A percentile compares a stretch with the other conserved stretches of the same genome.
These are phyloP conservation scores for Phytophthora fragariaefolia DNA, from an alignment of 352 stramenopile species.

Conservation along the genomic window DNA sequence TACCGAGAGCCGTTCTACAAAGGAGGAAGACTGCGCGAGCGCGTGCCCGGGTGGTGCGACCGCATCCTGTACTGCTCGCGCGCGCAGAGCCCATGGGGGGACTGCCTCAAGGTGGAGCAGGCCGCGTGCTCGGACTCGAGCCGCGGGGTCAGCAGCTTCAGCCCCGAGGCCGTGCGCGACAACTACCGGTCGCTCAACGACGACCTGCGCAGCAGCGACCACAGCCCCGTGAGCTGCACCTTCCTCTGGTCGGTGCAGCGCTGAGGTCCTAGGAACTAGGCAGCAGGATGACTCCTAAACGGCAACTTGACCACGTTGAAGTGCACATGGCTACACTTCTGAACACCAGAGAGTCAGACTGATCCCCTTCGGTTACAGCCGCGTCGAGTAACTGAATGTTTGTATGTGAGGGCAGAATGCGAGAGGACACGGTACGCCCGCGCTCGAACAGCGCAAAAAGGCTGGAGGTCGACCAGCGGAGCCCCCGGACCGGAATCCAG, in stretches of 20 bases:
- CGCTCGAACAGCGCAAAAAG: not conserved
- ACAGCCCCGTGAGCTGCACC: slow-evolving; percentile 69
- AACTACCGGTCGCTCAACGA: slow-evolving; percentile 76
- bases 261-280: too few species aligned
- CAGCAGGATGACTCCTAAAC: slow-evolving; percentile 4
- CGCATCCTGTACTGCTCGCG: slow-evolving; percentile 66
- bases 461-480: slow-evolving; percentile 1
- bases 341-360: slow-evolving; percentile 14
- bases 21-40: slow-evolving; percentile 63
- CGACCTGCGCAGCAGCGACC: slow-evolving; percentile 62
- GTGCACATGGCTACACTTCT: slow-evolving; percentile 30
- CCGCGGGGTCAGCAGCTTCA: slow-evolving; percentile 23
- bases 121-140: slow-evolving; percentile 31
- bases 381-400: not conserved
- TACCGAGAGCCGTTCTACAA: slow-evolving; percentile 83
- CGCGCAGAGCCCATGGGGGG: slow-evolving; percentile 7
- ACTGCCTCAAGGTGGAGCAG: slow-evolving; percentile 48
- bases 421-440: not conserved
- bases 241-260: slow-evolving; percentile 50
- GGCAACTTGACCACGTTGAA: slow-evolving; percentile 7
- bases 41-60: slow-evolving; percentile 74
- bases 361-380: slow-evolving; percentile 8
- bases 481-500: too few species aligned
- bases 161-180: slow-evolving; percentile 33
- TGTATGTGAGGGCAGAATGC: not conserved